Evolutionary conservation across 352 stramenopile genomes (phyloP), one percentile per base, ranked within the genome.

Genomic region (Pythium myriotylum): DNA sequence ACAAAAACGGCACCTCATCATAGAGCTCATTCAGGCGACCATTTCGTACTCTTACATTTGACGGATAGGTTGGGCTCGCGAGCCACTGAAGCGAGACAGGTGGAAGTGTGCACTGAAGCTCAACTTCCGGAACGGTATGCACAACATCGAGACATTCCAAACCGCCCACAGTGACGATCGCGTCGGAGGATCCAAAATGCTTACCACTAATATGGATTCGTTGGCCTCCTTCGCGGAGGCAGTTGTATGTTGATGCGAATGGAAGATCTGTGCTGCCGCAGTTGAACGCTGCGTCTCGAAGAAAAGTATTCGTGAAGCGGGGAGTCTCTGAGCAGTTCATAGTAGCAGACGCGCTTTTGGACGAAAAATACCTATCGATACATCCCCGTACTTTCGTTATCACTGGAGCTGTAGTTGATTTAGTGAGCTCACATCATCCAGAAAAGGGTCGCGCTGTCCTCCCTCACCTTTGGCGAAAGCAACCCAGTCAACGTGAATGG

Each of bases 51-150:
- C 74, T 70, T 13, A 95, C 86, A 12, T 67, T 42, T 7, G 77
- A 91, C 14, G 81, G 73, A 45, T 74, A 81, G 13, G 19, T 64
- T 27, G 77, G 77, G 27, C 61, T 70, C 0, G 56, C 42, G 3
- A 76, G 32, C 68, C 68, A 84, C 2, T 60, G 49, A 0, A 48
- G 14, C 1, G 72, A 48, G 17, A 65, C 72, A 14, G 87, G 40
- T n/a, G 89, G 88, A 6, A 96, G 61, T 14, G 71, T 87, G 56
- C 91, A 97, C 48, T 86, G 63, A 2, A 98, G 47, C 52, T 94
- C 68, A 26, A 77, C 67, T 52, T 91, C 84, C 2, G 72, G 70
- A 9, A 81, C 51, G 7, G 69, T 40, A 62, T 92, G 81, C 4
- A 86, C 70, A 39, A 86, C 61, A 26, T 95, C 71, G 2, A 78